Evolutionary conservation across 371 early-diverging fungal genomes (phyloP).

Genomic region (Mucor plumbeus): DNA sequence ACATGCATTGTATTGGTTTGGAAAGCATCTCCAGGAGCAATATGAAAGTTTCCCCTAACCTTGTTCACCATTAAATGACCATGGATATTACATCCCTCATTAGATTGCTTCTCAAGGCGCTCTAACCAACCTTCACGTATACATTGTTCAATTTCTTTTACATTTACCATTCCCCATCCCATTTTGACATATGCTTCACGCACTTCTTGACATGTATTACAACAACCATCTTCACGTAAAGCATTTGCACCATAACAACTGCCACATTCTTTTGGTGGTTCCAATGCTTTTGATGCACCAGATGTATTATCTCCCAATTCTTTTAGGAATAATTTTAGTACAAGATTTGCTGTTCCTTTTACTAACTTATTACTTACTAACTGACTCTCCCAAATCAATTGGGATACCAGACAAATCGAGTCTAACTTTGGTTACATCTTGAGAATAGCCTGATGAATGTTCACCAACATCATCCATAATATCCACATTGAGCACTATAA

Average conservation of each 20-base stretch:
- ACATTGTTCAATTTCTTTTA: constrained; percentile 90
- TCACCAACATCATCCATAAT: constrained; percentile 92
- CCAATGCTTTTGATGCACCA: constrained; percentile 44
- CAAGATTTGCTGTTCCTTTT: background rate
- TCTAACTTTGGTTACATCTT: constrained; percentile 83
- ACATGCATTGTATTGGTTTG: constrained; percentile 80
- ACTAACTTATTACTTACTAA: constrained; percentile 41
- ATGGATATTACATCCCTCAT: constrained; percentile 90
- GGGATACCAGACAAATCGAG: constrained; percentile 70
- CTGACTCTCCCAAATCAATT: constrained; percentile 62
- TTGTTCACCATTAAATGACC: constrained; percentile 89
- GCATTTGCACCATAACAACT: constrained; percentile 87
- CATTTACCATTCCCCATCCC: constrained; percentile 83
- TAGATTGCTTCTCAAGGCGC: constrained; percentile 74
- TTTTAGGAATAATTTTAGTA: background rate
- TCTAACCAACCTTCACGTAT: constrained; percentile 84
- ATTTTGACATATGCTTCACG: constrained; percentile 79
- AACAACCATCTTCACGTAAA: constrained; percentile 75
- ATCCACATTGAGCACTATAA: constrained; percentile 82
- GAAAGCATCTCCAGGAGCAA: constrained; percentile 92
- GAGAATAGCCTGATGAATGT: constrained; percentile 64
- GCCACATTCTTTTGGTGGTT: constrained; percentile 79
- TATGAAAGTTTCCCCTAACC: constrained; percentile 91
- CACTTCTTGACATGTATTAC: constrained; percentile 95
- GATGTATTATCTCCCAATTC: constrained; percentile 55